Percentiles rank a stretch among this genome's conserved stretches.
Evolutionary conservation across 1,284 basidiomycete species (phyloP).

Genomic region (Wallemia ichthyophaga): DNA sequence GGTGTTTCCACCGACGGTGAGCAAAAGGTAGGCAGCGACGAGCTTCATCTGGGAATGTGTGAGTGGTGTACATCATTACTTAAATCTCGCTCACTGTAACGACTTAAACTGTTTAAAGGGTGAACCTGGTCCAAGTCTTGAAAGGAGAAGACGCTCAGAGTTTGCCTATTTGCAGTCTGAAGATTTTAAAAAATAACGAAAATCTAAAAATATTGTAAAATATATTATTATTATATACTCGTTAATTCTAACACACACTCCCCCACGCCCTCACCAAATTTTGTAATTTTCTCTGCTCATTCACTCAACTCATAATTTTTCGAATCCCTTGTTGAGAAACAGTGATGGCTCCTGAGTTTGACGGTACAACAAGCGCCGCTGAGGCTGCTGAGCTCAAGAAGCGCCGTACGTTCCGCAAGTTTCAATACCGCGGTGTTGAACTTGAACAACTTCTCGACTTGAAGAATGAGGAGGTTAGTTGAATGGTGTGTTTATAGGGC

Average conservation of each 20-base stretch:
- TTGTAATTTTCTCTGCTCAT: neutral
- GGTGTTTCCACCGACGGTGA: constrained; percentile 75
- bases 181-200: constrained; percentile 17
- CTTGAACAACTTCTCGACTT: constrained; percentile 90
- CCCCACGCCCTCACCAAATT: neutral
- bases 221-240: neutral
- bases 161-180: constrained; percentile 1
- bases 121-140: constrained; percentile 6
- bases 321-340: neutral
- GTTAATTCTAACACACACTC: too few species aligned
- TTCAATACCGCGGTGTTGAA: constrained; percentile 91
- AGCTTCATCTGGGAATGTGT: constrained; percentile 47
- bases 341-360: constrained; percentile 29
- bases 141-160: constrained; percentile 3
- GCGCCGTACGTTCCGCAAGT: constrained; percentile 93
- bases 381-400: constrained; percentile 72
- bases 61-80: constrained; percentile 11
- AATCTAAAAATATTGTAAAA: constrained; percentile 54
- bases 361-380: constrained; percentile 52
- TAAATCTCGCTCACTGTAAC: constrained; percentile 19
- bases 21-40: constrained; percentile 92
- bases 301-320: neutral
- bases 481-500: neutral
- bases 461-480: constrained; percentile 62
- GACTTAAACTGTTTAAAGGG: constrained; percentile 13